These are phyloP conservation scores for Erodium maritimum DNA, from an alignment of 345 rosid species.

Conservation along the genomic window DNA sequence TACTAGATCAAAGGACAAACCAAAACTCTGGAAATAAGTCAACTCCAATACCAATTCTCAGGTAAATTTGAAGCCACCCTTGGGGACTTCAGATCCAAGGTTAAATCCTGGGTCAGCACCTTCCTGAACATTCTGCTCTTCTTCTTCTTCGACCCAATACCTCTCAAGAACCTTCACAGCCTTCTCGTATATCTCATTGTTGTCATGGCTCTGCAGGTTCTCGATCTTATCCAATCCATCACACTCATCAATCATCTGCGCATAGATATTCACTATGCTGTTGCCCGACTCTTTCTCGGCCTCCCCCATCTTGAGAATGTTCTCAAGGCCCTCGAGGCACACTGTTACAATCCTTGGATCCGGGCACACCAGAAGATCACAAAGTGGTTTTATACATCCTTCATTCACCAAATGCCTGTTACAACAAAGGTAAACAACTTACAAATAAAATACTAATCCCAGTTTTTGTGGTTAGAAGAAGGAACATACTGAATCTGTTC, in stretches of 20 bases:
- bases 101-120: too few relatives aligned
- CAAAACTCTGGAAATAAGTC: too few relatives aligned
- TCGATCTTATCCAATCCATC: slow-evolving; percentile 26
- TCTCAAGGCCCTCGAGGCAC: slow-evolving; percentile 25
- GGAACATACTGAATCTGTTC: slow-evolving; percentile 38
- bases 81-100: too few relatives aligned
- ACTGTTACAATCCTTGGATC: slow-evolving; percentile 28
- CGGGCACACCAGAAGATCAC: slow-evolving; percentile 26
- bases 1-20: too few relatives aligned
- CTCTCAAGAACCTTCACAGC: slow-evolving; percentile 26
- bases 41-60: too few relatives aligned
- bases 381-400: slow-evolving; percentile 25
- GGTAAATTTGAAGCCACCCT: too few relatives aligned
- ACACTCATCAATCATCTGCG: slow-evolving; percentile 25
- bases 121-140: too few relatives aligned
- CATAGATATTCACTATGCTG: slow-evolving; percentile 18
- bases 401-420: slow-evolving; percentile 13
- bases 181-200: too few relatives aligned
- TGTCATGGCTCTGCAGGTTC: slow-evolving; percentile 24
- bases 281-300: slow-evolving; percentile 18
- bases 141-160: slow-evolving; percentile 22
- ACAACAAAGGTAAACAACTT: background rate
- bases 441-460: background rate
- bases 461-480: too few relatives aligned
- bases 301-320: slow-evolving; percentile 24